Conservation (phyloP, 2,329 filamentous ascomycete genomes). For the Trichoderma sp. region DNA sequence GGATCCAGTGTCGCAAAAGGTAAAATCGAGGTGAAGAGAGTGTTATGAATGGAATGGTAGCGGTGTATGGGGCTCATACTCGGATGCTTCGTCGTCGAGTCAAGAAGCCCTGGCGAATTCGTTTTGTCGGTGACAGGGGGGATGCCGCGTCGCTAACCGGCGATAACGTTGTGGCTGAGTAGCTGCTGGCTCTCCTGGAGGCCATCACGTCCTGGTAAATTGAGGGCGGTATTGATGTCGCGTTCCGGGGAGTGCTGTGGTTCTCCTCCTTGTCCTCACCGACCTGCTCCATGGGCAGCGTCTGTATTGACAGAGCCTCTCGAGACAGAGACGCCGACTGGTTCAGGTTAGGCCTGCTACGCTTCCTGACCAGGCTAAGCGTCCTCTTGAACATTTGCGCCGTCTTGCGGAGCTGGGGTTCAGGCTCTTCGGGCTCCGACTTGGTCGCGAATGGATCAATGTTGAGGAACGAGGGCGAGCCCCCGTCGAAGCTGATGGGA, state of each 20-base stretch:
- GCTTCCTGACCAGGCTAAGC: constrained; percentile 53
- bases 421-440: constrained; percentile 30
- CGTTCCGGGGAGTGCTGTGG: constrained; percentile 28
- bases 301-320: constrained; percentile 32
- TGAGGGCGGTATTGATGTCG: constrained; percentile 27
- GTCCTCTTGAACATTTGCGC: constrained; percentile 52
- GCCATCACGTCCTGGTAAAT: constrained; percentile 49
- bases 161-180: constrained; percentile 20
- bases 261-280: constrained; percentile 32
- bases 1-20: constrained; percentile 4
- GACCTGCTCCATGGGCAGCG: constrained; percentile 34
- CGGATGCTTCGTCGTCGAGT: constrained; percentile 42
- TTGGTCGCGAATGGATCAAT: constrained; percentile 52
- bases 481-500: constrained; percentile 35
- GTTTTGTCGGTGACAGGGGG: constrained; percentile 31
- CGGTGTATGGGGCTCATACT: constrained; percentile 25
- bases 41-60: neutral
- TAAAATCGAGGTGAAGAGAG: neutral
- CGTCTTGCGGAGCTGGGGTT: constrained; percentile 41
- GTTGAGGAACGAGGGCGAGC: constrained; percentile 48
- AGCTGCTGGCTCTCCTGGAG: constrained; percentile 41
- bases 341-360: constrained; percentile 50
- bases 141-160: constrained; percentile 26
- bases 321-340: constrained; percentile 35
- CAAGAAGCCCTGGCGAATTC: constrained; percentile 37